Percentiles rank a stretch among this genome's conserved stretches.
Conservation (phyloP, 2,329 filamentous ascomycete species). For the Nemania sp. region DNA sequence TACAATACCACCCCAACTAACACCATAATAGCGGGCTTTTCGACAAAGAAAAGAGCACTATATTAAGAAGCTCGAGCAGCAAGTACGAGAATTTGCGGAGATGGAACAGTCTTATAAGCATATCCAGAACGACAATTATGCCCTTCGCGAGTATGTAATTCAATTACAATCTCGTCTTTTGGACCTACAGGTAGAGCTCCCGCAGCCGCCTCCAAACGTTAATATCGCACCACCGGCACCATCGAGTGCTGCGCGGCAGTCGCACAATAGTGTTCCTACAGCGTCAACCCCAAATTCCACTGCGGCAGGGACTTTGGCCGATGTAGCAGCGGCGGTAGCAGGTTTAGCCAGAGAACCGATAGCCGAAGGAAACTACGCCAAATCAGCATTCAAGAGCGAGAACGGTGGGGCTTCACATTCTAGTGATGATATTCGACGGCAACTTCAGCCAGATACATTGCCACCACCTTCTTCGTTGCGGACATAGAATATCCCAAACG, state of each 20-base stretch:
- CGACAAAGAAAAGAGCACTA: constrained; percentile 97
- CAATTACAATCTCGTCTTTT: constrained; percentile 88
- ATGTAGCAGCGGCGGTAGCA: constrained; percentile 52
- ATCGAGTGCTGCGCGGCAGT: constrained; percentile 41
- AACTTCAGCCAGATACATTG: constrained; percentile 59
- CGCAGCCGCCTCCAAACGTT: constrained; percentile 83
- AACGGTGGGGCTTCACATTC: constrained; percentile 57
- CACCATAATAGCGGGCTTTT: constrained; percentile 80
- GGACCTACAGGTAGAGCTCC: constrained; percentile 85
- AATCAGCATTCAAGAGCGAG: constrained; percentile 55
- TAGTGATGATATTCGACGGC: constrained; percentile 67
- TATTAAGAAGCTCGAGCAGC: constrained; percentile 96
- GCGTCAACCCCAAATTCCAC: constrained; percentile 41
- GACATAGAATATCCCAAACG: constrained; percentile 36
- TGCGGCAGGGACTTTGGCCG: constrained; percentile 51
- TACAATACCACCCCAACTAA: constrained; percentile 23
- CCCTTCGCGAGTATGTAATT: constrained; percentile 91
- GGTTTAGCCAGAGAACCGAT: constrained; percentile 49
- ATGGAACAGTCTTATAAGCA: constrained; percentile 83
- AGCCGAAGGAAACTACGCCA: constrained; percentile 45
- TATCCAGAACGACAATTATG: constrained; percentile 90
- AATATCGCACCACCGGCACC: constrained; percentile 67
- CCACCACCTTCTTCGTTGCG: constrained; percentile 50
- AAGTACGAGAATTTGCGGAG: constrained; percentile 82
- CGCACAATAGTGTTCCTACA: constrained; percentile 41